phyloP scores from a whole-genome alignment of 371 early-diverging fungal species.

The Mucor racemosus region DNA sequence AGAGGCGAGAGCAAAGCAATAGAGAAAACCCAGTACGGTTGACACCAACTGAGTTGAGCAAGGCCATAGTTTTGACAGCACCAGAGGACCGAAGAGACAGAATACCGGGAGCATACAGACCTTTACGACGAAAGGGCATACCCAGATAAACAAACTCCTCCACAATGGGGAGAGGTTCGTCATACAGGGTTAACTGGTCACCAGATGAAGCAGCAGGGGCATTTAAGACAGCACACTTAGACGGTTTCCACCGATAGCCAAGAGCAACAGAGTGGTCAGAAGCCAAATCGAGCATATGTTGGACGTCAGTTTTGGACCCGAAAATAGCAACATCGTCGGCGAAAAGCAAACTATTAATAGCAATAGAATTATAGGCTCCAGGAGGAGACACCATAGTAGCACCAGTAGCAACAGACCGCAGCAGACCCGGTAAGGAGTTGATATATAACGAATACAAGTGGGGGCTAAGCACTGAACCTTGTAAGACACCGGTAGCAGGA shows the following conservation, averaged over 20 bases:
- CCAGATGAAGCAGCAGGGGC: not conserved
- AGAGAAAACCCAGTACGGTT: conserved; percentile 9
- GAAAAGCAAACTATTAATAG: too few relatives aligned
- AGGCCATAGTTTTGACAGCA: not conserved
- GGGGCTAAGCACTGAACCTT: too few relatives aligned
- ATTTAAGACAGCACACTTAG: conserved; percentile 33
- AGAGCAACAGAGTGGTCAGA: conserved; percentile 20
- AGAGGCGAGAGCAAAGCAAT: not conserved
- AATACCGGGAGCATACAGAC: too few relatives aligned
- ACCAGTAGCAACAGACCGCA: too few relatives aligned
- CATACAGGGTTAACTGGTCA: not conserved
- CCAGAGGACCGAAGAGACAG: too few relatives aligned
- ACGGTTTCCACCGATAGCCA: conserved; percentile 33
- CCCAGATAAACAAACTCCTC: not conserved
- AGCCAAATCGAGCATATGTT: too few relatives aligned
- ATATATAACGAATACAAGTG: conserved; percentile 27
- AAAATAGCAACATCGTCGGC: conserved; percentile 12
- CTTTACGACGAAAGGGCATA: too few relatives aligned
- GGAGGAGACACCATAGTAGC: too few relatives aligned
- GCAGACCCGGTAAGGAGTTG: conserved; percentile 19
- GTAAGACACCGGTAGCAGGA: too few relatives aligned
- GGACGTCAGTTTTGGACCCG: too few relatives aligned
- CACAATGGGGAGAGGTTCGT: conserved; percentile 11
- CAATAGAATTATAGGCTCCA: too few relatives aligned
- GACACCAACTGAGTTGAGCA: not conserved